Percentiles rank a stretch among this genome's conserved stretches.
Evolutionary conservation across 805 yeast genomes (phyloP).

Genomic region (Ogataea minuta): DNA sequence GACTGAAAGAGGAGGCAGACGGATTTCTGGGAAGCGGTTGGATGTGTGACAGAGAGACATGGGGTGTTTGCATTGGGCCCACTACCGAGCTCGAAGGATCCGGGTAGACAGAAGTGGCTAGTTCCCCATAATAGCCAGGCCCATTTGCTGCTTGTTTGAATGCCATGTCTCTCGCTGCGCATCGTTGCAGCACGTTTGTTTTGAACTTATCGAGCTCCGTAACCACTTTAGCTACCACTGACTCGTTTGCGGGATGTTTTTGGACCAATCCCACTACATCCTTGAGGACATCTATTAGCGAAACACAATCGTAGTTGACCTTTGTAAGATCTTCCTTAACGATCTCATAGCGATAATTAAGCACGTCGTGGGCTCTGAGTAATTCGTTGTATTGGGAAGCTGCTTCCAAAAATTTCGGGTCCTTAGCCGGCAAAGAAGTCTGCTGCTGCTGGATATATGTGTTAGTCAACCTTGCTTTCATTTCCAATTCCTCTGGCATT

Average conservation of each 20-base stretch:
- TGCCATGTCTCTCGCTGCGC: conserved; percentile 34
- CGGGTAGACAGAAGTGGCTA: conserved; percentile 12
- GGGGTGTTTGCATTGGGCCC: conserved; percentile 13
- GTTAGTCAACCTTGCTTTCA: conserved; percentile 24
- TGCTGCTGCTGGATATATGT: conserved; percentile 22
- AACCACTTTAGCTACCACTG: conserved; percentile 8
- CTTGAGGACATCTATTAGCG: conserved; percentile 42
- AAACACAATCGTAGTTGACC: conserved; percentile 52
- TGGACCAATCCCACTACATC: conserved; percentile 19
- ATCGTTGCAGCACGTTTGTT: conserved; percentile 30
- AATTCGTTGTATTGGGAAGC: conserved; percentile 35
- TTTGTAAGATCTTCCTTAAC: conserved; percentile 47
- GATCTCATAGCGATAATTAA: conserved; percentile 46
- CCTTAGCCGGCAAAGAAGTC: conserved; percentile 19
- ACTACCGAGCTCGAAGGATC: conserved; percentile 8
- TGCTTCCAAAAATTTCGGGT: conserved; percentile 15
- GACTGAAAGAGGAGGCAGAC: conserved; percentile 31
- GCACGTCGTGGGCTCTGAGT: conserved; percentile 40
- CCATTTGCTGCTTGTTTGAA: conserved; percentile 23
- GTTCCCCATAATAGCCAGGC: conserved; percentile 21
- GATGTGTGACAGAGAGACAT: conserved; percentile 12
- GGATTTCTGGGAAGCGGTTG: conserved; percentile 28
- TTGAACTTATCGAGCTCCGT: conserved; percentile 29
- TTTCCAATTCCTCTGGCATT: conserved; percentile 24
- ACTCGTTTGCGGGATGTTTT: conserved; percentile 14